Evolutionary conservation across 2,329 filamentous ascomycete species (phyloP), one percentile per base, ranked within the genome.

Genomic region (Leptographium lundbergii): DNA sequence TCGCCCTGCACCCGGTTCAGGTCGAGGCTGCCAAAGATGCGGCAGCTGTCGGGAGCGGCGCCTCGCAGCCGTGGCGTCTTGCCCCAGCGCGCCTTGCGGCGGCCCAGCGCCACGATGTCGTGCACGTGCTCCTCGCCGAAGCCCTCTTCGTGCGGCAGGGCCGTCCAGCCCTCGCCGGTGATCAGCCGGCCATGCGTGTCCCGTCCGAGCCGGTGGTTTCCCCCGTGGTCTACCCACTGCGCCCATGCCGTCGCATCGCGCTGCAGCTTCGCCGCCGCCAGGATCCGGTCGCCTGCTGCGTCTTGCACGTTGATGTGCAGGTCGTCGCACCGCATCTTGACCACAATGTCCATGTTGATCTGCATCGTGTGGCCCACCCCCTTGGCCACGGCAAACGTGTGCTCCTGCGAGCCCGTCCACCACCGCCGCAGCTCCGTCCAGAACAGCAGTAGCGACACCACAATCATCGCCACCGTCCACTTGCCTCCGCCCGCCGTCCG

Each of bases 251-350:
- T 97, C 19, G 81, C 75, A 66, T 96, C 90, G 67, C 83, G 85
- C 63, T 81, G 78, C 62, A 99, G 77, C 63, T 86, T 77, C 45
- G 86, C 78, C 4, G 82, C 88, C 3, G 94, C 94, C 34, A 95
- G 79, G 67, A 97, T 95, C 63, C 89, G 85, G 72, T 99, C 94
- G 57, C 94, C 91, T 0, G 90, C 84, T 2, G 92, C 91, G 71
- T 99, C 94, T 75, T 97, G 94, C 56, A 99, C 91, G 74, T 99
- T 97, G 72, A 99, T 78, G 74, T 96, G 89, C n/a, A 99, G 75
- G 69, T 95, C 87, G 60, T 79, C 75, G 77, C 94, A 99, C 66
- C 80, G 76, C 94, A 99, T 99, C 57, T 80, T 80, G 55, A 99
- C 79, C 6, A 97, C 89, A n/a, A 95, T 78, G 73, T 99, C 94